Evolutionary conservation across 768 basidiomycete species (phyloP), one percentile per base, ranked within the genome.

Genomic region (Phanerochaete carnosa): DNA sequence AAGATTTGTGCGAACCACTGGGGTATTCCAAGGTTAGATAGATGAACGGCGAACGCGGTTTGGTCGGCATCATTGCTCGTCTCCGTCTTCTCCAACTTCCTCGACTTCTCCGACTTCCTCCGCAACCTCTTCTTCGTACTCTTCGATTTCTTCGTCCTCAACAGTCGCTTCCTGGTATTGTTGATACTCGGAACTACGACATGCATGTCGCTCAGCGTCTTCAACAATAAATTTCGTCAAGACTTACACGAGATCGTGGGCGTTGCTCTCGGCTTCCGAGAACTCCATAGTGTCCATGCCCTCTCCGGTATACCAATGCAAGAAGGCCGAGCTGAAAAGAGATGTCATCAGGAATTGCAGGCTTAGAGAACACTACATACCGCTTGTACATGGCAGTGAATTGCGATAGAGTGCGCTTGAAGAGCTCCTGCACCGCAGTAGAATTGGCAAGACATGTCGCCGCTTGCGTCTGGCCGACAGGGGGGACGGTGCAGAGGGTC

Each of bases 281-380:
- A 94, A 93, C 74, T 94, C 84, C 87, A 88, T 83, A 19, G 82
- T 70, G 70, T 95, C 94, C 94, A 95, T 95, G 45, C 94, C 94
- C 72, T 95, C 94, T 13, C 85, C 57, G 9, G 86, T 90, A 71
- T 94, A 95, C 91, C 92, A 94, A 71, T 95, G 92, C 59, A 95
- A 73, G 80, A 92, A 96, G 5, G 94, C 94, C 47, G 81, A 79
- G 30, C 62, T 62, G 35, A 25, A 35, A 4, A 37, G 25, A 39
- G 49, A 3, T 28, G 35, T 25, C 19, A 60, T 19, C 37, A 60
- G n/a, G 6, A 5, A 9, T 29, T 23, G 22, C 15, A 43, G n/a
- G 58, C n/a, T 28, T 19, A 11, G 28, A 45, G 22, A 16, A n/a
- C 28, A 26, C 25, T 7, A 50, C 50, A 26, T 45, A 62, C 62